A percentile compares a stretch with the other conserved stretches of the same genome.
These are phyloP conservation scores for Hanseniaspora guilliermondii DNA, from an alignment of 805 yeast genomes.

Conservation along the genomic window DNA sequence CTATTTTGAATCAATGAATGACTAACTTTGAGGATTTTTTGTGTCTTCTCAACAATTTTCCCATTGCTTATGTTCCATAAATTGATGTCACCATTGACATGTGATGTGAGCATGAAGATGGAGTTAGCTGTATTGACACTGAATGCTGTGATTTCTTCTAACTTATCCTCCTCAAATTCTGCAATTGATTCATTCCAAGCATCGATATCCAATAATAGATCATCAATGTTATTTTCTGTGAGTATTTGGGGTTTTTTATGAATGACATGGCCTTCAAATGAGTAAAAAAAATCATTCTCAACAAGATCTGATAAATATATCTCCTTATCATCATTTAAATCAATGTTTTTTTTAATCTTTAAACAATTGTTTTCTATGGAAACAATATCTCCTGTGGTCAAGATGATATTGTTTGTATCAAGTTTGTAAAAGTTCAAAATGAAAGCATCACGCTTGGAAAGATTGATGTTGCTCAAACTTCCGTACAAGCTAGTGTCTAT, in stretches of 20 bases:
- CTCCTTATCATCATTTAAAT: too few relatives aligned
- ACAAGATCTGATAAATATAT: not conserved
- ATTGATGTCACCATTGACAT: constrained; percentile 8
- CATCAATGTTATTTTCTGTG: not conserved
- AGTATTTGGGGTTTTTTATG: not conserved
- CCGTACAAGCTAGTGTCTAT: not conserved
- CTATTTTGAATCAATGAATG: constrained; percentile 9
- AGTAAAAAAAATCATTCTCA: not conserved
- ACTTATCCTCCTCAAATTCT: constrained; percentile 9
- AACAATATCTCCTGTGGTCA: not conserved
- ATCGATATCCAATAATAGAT: not conserved
- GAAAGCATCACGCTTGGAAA: not conserved
- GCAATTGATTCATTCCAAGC: constrained; percentile 10
- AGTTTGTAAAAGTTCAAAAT: not conserved
- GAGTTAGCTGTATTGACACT: not conserved
- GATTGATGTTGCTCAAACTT: not conserved
- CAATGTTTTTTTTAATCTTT: not conserved
- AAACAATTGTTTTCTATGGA: not conserved
- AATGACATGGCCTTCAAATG: not conserved
- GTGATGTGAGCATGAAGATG: not conserved
- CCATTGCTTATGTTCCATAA: not conserved
- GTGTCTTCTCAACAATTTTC: not conserved
- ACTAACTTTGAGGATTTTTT: not conserved
- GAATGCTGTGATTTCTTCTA: constrained; percentile 8
- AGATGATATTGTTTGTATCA: not conserved